A percentile compares a stretch with the other conserved stretches of the same genome.
Conservation (phyloP, 2,329 filamentous ascomycete genomes). For the Karstenula rhodostoma region DNA sequence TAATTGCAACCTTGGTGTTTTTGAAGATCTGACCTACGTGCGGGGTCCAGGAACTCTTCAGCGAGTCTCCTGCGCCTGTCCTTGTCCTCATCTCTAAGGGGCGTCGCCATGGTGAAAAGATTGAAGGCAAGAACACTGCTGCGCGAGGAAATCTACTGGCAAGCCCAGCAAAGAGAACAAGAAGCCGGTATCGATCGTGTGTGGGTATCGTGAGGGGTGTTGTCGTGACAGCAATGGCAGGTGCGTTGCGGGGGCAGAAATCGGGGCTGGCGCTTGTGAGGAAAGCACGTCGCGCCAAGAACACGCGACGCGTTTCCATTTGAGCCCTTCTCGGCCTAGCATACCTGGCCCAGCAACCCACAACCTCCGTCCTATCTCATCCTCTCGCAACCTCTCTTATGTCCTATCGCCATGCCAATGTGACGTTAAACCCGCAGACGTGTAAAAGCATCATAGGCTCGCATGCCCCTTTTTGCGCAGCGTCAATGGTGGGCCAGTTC, state of each 20-base stretch:
- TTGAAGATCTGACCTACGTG: slow-evolving; percentile 67
- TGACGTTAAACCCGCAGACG: not conserved
- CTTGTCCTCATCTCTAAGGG: slow-evolving; percentile 80
- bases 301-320: not conserved
- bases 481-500: no score
- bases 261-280: slow-evolving; percentile 20
- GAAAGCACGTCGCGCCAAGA: slow-evolving; percentile 1
- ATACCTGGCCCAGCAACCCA: slow-evolving; percentile 3
- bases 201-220: slow-evolving; percentile 23
- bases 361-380: not conserved
- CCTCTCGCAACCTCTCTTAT: not conserved
- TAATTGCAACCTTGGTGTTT: slow-evolving; percentile 23
- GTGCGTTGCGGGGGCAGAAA: slow-evolving; percentile 26
- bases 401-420: not conserved
- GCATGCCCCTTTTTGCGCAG: not conserved
- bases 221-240: slow-evolving; percentile 18
- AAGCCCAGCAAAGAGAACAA: not conserved
- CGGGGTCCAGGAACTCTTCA: slow-evolving; percentile 87
- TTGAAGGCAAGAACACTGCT: slow-evolving; percentile 1
- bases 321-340: not conserved
- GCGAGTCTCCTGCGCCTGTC: slow-evolving; percentile 84
- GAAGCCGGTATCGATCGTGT: slow-evolving; percentile 8
- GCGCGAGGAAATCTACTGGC: not conserved
- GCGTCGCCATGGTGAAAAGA: slow-evolving; percentile 37
- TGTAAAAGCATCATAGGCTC: not conserved